Conservation (phyloP, 192 early-diverging fungal species). For the Mortierella alpina region DNA sequence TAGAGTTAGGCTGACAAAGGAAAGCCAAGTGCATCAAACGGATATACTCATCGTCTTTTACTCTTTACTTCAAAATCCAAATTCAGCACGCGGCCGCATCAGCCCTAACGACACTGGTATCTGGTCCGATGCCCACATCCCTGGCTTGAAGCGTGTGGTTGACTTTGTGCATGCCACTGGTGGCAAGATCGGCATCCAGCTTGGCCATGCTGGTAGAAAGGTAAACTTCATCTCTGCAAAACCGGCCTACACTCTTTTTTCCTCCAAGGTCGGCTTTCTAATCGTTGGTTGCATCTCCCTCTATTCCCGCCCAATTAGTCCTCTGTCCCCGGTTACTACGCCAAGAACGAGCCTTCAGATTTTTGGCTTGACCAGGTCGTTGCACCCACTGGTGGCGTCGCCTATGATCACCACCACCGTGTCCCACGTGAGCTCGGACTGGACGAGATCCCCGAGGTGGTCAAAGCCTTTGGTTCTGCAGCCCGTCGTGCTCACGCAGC, state of each 20-base stretch:
- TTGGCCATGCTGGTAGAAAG: conserved; percentile 90
- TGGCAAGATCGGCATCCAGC: conserved; percentile 74
- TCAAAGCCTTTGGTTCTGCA: conserved; percentile 73
- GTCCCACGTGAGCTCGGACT: conserved; percentile 70
- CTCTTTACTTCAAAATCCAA: no score
- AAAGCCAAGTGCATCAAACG: no score
- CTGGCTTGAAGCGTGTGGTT: conserved; percentile 66
- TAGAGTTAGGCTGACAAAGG: no score
- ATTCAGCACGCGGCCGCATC: conserved; percentile 77
- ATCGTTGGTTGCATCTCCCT: not conserved
- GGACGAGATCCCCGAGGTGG: conserved; percentile 72
- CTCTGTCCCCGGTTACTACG: conserved; percentile 47
- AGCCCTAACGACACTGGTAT: conserved; percentile 81
- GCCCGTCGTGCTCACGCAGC: conserved; percentile 80
- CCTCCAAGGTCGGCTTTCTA: not conserved
- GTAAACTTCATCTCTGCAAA: conserved; percentile 2
- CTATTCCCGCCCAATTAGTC: not conserved
- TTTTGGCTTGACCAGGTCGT: conserved; percentile 84
- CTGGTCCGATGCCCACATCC: conserved; percentile 87
- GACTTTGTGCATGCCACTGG: conserved; percentile 74
- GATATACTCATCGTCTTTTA: no score
- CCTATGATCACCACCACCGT: conserved; percentile 49
- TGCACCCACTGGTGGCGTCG: conserved; percentile 66
- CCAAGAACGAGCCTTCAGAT: conserved; percentile 29
- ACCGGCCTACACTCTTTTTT: not conserved